Conservation (phyloP, 2,329 filamentous ascomycete genomes). For the Trichoderma sp. region DNA sequence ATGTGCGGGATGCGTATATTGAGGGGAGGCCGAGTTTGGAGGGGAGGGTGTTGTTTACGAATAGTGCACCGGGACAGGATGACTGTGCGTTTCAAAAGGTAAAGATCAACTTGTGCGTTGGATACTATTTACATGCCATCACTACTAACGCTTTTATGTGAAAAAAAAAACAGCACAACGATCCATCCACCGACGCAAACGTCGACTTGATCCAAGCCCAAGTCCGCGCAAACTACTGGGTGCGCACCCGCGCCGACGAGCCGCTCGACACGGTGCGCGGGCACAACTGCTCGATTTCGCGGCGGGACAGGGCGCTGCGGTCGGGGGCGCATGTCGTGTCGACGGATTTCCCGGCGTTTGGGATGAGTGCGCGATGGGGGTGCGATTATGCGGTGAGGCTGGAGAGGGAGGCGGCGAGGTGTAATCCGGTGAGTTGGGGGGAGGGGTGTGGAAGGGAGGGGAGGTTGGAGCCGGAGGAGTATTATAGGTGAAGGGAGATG, state of each 20-base stretch:
- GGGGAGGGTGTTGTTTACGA: conserved; percentile 51
- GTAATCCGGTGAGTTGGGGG: conserved; percentile 37
- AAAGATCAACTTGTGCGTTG: background rate
- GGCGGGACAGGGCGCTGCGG: conserved; percentile 45
- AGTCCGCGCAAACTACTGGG: conserved; percentile 50
- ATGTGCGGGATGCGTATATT: conserved; percentile 44
- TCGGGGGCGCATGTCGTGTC: conserved; percentile 54
- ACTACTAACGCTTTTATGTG: no score
- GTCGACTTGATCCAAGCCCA: conserved; percentile 45
- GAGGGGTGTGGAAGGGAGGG: conserved; percentile 26
- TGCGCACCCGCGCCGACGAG: conserved; percentile 51
- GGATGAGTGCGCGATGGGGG: conserved; percentile 49
- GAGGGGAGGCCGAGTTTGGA: conserved; percentile 39
- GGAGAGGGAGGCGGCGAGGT: conserved; percentile 33
- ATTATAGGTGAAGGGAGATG: background rate
- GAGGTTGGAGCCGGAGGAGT: conserved; percentile 24
- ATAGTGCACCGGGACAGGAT: conserved; percentile 45
- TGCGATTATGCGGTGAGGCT: conserved; percentile 45
- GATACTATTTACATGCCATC: no score
- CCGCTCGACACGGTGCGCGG: conserved; percentile 47
- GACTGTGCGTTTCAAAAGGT: conserved; percentile 52
- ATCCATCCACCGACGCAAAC: conserved; percentile 40
- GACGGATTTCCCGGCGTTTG: conserved; percentile 51
- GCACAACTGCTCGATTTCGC: conserved; percentile 40
- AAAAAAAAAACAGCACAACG: no score